Conservation (phyloP, 352 stramenopile species). For the Blastocystis hominis region DNA sequence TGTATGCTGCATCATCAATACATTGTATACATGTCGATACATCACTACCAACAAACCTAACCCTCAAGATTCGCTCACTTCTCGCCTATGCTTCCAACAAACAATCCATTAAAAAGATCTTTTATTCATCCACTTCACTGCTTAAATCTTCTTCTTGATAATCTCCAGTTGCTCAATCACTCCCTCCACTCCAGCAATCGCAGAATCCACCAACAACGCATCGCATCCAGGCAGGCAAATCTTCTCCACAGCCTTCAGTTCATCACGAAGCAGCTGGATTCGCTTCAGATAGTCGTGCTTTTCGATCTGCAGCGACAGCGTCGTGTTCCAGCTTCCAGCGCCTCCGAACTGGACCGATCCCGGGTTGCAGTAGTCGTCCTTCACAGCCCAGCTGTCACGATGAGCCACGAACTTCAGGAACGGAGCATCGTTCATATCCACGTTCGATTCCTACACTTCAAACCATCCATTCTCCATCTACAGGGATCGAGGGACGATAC, state of each 20-base stretch:
- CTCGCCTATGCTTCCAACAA: neutral
- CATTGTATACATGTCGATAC: neutral
- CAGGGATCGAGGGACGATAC: no score
- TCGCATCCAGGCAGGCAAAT: conserved; percentile 53
- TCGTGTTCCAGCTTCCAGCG: no score
- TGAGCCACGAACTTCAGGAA: no score
- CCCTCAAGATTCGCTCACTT: neutral
- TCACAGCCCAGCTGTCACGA: no score
- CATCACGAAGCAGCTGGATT: conserved; percentile 33
- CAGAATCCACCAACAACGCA: conserved; percentile 34
- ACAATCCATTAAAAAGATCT: neutral
- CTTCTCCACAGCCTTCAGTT: conserved; percentile 8
- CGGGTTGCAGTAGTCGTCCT: no score
- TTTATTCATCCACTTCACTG: neutral
- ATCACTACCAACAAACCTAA: neutral
- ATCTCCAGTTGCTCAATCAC: conserved; percentile 33
- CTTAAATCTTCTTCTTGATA: conserved; percentile 43
- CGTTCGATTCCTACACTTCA: no score
- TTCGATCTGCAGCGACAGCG: no score
- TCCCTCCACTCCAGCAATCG: conserved; percentile 15
- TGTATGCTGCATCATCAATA: neutral
- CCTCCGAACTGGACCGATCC: no score
- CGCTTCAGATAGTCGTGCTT: conserved; percentile 56
- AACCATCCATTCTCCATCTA: no score
- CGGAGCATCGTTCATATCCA: no score